Percentiles rank a stretch among this genome's conserved stretches.
Conservation (phyloP, 2,329 filamentous ascomycete species). For the Phaeosphaeriaceae sp. region DNA sequence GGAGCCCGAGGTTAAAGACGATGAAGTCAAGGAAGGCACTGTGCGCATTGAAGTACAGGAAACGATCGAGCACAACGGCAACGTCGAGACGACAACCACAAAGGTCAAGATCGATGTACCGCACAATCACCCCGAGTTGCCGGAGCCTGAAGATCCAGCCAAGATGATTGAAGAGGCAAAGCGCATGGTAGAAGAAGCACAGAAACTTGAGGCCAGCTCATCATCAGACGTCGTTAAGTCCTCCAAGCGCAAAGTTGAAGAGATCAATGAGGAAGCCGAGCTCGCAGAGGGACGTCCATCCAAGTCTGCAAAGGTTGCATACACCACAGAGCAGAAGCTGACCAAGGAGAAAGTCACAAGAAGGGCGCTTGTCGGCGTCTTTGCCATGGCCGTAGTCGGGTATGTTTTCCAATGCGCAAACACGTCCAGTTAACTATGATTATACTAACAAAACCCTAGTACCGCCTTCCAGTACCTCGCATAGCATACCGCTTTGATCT, state of each 20-base stretch:
- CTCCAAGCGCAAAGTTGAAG: conserved; percentile 56
- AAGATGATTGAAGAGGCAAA: conserved; percentile 86
- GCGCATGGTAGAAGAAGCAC: conserved; percentile 81
- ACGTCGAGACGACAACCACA: conserved; percentile 72
- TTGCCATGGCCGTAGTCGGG: conserved; percentile 87
- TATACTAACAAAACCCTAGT: conserved; percentile 28
- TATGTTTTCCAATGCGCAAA: conserved; percentile 61
- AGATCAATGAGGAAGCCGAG: conserved; percentile 64
- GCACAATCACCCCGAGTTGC: conserved; percentile 68
- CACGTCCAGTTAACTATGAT: background rate
- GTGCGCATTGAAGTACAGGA: conserved; percentile 75
- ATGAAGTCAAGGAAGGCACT: conserved; percentile 50
- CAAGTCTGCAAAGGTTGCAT: conserved; percentile 73
- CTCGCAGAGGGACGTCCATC: conserved; percentile 56
- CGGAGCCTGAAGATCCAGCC: conserved; percentile 77
- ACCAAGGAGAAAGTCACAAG: conserved; percentile 86
- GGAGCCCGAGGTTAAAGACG: conserved; percentile 20
- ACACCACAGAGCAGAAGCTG: conserved; percentile 72
- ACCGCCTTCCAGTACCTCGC: conserved; percentile 40
- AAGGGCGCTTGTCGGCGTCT: conserved; percentile 83
- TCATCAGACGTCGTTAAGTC: conserved; percentile 22
- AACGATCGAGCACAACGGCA: conserved; percentile 63
- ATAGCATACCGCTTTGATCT: conserved; percentile 5
- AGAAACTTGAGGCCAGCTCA: conserved; percentile 55
- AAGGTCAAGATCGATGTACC: conserved; percentile 80